Conservation (phyloP, 2,329 filamentous ascomycete species). For the Coniochaeta hoffmannii region DNA sequence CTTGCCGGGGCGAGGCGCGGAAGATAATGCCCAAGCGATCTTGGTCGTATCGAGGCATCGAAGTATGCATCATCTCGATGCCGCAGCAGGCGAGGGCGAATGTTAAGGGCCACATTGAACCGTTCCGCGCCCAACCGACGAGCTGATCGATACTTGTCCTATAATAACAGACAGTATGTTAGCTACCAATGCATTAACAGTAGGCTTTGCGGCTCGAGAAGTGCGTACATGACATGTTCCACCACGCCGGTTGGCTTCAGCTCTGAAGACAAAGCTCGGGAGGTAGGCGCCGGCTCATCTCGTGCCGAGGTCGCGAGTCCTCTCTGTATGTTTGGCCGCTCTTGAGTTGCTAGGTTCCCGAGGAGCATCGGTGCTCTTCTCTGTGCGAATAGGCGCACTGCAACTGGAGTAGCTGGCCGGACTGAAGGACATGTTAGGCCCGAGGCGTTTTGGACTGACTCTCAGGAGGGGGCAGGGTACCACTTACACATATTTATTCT, state of each 20-base stretch:
- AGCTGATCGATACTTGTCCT: too few relatives aligned
- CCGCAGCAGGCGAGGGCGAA: conserved; percentile 86
- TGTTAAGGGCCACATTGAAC: conserved; percentile 81
- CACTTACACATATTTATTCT: too few relatives aligned
- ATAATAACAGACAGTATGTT: too few relatives aligned
- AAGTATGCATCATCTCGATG: conserved; percentile 89
- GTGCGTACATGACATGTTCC: background rate
- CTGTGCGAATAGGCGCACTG: too few relatives aligned
- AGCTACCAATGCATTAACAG: too few relatives aligned
- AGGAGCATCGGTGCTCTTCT: too few relatives aligned
- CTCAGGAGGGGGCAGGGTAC: too few relatives aligned
- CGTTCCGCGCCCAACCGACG: conserved; percentile 77
- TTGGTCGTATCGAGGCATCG: conserved; percentile 81
- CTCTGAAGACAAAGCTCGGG: background rate
- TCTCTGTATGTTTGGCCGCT: background rate
- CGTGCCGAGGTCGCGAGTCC: background rate
- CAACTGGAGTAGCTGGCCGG: too few relatives aligned
- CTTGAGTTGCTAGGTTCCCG: too few relatives aligned
- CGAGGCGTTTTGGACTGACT: too few relatives aligned
- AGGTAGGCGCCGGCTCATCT: background rate
- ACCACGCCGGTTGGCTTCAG: background rate
- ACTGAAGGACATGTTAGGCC: too few relatives aligned
- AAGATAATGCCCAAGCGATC: conserved; percentile 68
- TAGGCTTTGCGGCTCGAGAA: background rate
- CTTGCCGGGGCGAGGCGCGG: conserved; percentile 56